Evolutionary conservation across 1,284 basidiomycete genomes (phyloP).

Genomic region (Puccinia horiana): DNA sequence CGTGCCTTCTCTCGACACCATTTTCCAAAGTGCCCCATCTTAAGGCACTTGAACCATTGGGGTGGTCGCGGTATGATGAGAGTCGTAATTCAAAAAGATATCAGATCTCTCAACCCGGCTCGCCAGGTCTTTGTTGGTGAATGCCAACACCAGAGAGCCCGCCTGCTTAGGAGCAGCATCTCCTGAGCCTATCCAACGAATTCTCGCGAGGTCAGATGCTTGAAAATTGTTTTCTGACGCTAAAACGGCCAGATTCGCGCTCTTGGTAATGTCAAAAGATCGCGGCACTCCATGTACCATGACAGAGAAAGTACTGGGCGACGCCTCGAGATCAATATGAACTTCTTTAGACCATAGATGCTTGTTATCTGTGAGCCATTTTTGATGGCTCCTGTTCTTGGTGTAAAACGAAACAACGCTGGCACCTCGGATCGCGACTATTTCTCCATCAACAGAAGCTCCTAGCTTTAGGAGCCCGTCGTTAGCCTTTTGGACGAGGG

Average conservation of each 20-base stretch:
- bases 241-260: not conserved
- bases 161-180: no score
- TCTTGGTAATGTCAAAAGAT: not conserved
- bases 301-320: no score
- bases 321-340: no score
- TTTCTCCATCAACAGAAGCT: no score
- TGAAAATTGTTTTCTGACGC: not conserved
- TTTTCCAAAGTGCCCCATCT: not conserved
- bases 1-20: not conserved
- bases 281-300: no score
- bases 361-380: not conserved
- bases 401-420: no score
- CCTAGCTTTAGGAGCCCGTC: no score
- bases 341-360: not conserved
- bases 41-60: conserved; percentile 27
- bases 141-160: no score
- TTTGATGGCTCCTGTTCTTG: not conserved
- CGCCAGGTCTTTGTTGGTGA: not conserved
- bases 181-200: not conserved
- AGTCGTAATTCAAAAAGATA: not conserved
- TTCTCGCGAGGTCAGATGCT: not conserved
- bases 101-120: not conserved
- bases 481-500: no score
- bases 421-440: no score
- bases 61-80: not conserved